Conservation (phyloP, 169 alveolate species). For the Pseudocohnilembus persalinus region DNA sequence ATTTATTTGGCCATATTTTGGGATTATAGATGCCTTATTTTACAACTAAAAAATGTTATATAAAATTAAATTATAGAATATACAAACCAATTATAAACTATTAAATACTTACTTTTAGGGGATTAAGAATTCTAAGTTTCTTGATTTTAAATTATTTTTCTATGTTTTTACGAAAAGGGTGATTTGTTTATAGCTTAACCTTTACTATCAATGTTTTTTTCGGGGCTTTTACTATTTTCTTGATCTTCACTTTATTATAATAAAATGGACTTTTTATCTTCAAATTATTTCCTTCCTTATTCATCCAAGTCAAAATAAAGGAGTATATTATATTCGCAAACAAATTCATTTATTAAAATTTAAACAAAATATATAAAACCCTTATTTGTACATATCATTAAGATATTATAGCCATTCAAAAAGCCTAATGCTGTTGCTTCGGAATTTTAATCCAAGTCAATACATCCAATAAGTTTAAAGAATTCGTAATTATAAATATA, state of each 20-base stretch:
- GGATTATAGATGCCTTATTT: not conserved
- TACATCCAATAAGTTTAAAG: slow-evolving; percentile 11
- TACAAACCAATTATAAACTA: too few species aligned
- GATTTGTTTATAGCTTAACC: too few species aligned
- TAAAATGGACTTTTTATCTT: too few species aligned
- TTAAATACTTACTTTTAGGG: too few species aligned
- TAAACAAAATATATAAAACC: slow-evolving; percentile 7
- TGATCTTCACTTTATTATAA: too few species aligned
- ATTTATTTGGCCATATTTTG: not conserved
- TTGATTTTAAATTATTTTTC: too few species aligned
- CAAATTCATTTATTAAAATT: slow-evolving; percentile 6
- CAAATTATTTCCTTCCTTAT: not conserved
- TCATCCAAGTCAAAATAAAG: not conserved
- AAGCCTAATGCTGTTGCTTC: slow-evolving; percentile 7
- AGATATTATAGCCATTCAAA: not conserved
- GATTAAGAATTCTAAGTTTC: too few species aligned
- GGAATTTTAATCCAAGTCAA: not conserved
- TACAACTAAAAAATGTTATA: too few species aligned
- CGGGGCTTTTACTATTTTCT: too few species aligned
- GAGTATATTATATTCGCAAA: not conserved
- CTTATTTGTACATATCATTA: not conserved
- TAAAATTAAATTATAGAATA: too few species aligned
- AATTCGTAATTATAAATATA: slow-evolving; percentile 18
- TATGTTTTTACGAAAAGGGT: too few species aligned
- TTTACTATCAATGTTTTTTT: too few species aligned